Evolutionary conservation across 345 rosid species (phyloP).

Genomic region (Citrus australasica): DNA sequence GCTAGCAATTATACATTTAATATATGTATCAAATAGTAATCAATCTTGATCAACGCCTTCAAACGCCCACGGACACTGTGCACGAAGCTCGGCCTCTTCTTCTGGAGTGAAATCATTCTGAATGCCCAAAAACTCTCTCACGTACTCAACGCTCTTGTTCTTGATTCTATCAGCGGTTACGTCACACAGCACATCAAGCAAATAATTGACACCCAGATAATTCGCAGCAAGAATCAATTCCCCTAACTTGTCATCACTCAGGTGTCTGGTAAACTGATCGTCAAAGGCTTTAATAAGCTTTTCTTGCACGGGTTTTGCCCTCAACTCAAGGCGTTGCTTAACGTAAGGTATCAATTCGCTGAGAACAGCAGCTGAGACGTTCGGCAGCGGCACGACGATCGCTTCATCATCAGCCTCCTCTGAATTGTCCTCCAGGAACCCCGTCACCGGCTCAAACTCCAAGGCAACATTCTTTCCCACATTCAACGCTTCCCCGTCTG

Average conservation of each 20-base stretch:
- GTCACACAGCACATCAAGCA: neutral
- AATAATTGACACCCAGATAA: constrained; percentile 3
- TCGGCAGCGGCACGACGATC: constrained; percentile 2
- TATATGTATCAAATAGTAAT: no score
- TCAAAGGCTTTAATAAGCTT: neutral
- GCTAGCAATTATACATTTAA: no score
- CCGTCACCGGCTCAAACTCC: constrained; percentile 3
- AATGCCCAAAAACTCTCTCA: constrained; percentile 6
- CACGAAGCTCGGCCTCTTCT: constrained; percentile 16
- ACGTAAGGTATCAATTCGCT: neutral
- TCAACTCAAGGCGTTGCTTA: neutral
- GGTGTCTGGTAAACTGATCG: rapidly evolving
- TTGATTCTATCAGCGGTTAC: constrained; percentile 8
- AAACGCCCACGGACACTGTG: constrained; percentile 10
- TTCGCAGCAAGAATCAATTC: neutral
- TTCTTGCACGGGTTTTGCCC: neutral
- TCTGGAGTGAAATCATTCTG: constrained; percentile 12
- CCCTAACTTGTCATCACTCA: neutral
- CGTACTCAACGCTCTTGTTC: constrained; percentile 10
- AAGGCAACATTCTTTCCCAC: constrained; percentile 16
- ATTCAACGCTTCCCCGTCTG: neutral
- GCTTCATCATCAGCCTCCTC: neutral
- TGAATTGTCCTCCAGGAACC: constrained; percentile 5
- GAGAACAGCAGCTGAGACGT: constrained; percentile 5
- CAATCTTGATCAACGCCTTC: neutral